These are phyloP conservation scores for Tetrastigma voinierianum DNA, from an alignment of 164 flowering plant genomes.

Conservation along the genomic window DNA sequence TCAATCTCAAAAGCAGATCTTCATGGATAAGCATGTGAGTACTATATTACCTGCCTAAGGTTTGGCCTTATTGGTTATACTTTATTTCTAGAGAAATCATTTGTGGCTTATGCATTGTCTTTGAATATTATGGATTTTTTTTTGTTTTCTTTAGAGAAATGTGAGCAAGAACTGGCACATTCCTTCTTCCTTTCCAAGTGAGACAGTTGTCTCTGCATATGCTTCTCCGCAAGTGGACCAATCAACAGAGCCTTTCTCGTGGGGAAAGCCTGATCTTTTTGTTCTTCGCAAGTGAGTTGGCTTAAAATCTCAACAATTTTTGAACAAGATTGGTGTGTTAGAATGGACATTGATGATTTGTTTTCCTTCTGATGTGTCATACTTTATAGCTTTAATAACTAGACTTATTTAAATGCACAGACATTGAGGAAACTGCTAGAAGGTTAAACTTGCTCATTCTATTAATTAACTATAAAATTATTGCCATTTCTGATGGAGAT, in stretches of 20 bases:
- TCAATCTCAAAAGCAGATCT: constrained; percentile 43
- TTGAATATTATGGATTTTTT: not conserved
- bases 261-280: constrained; percentile 89
- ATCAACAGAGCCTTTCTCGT: constrained; percentile 82
- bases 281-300: constrained; percentile 83
- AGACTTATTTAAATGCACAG: no score
- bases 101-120: not conserved
- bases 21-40: constrained; percentile 90
- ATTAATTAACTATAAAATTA: no score
- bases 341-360: not conserved
- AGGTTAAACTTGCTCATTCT: no score
- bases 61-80: not conserved
- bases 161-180: constrained; percentile 99
- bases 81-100: not conserved
- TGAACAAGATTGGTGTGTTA: not conserved
- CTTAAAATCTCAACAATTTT: not conserved
- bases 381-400: no score
- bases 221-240: constrained; percentile 82
- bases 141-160: constrained; percentile 59
- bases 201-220: constrained; percentile 74
- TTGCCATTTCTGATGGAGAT: no score
- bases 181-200: constrained; percentile 88
- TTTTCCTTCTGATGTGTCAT: not conserved
- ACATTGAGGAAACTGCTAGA: no score
- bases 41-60: not conserved